Conservation (phyloP, 2,329 filamentous ascomycete genomes). For the Lasiodiplodia theobromae region DNA sequence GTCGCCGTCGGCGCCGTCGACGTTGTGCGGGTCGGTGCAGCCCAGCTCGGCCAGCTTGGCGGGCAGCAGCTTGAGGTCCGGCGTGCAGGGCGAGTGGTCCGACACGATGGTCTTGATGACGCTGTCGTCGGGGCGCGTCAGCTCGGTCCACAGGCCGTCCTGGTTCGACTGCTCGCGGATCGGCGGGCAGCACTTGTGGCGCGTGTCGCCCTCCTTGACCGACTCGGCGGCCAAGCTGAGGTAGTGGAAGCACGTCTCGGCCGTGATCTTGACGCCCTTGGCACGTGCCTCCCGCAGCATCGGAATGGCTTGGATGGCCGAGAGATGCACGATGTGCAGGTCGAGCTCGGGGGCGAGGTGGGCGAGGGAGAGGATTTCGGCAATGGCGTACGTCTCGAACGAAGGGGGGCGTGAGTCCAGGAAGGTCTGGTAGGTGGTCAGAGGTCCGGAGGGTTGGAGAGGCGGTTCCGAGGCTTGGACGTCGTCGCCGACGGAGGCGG, state of each 20-base stretch:
- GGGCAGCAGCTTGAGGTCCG: conserved; percentile 88
- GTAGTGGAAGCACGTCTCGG: conserved; percentile 96
- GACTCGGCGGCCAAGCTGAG: conserved; percentile 83
- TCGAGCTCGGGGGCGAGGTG: conserved; percentile 81
- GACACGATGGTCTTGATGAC: conserved; percentile 92
- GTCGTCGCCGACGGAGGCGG: conserved; percentile 79
- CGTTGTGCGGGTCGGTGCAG: conserved; percentile 38
- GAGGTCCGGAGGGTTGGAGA: conserved; percentile 71
- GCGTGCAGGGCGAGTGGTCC: conserved; percentile 96
- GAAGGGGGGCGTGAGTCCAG: conserved; percentile 85
- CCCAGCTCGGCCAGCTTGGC: conserved; percentile 65
- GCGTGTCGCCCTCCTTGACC: conserved; percentile 82
- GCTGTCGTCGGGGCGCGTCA: conserved; percentile 65
- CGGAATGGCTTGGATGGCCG: conserved; percentile 86
- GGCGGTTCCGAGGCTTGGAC: conserved; percentile 75
- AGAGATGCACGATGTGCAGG: conserved; percentile 92
- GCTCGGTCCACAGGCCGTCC: conserved; percentile 85
- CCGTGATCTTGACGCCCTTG: conserved; percentile 82
- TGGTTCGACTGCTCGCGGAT: conserved; percentile 84
- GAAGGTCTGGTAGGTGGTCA: conserved; percentile 87
- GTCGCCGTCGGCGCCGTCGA: conserved; percentile 67
- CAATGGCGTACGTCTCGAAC: conserved; percentile 91
- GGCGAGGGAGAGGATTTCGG: conserved; percentile 83
- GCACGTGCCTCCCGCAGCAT: conserved; percentile 76
- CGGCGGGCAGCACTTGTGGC: conserved; percentile 94